These are phyloP conservation scores for Cercospora janseana DNA, from an alignment of 2,329 filamentous ascomycete genomes.

Conservation along the genomic window DNA sequence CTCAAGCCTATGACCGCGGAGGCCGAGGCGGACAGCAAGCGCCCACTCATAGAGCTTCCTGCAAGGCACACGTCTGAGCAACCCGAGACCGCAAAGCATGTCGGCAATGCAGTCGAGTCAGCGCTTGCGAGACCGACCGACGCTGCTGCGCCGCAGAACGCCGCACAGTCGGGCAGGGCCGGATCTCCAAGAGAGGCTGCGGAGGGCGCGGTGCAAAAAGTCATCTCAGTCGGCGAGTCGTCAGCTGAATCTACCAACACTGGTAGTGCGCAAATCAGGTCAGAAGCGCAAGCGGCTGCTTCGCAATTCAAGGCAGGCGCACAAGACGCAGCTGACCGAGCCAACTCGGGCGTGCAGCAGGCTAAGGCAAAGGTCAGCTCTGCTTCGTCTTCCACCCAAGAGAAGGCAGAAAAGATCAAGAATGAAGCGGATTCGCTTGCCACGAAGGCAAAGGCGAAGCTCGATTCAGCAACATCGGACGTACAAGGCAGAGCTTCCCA, in stretches of 20 bases:
- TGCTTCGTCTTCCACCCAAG: too few species aligned
- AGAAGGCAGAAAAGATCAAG: background rate
- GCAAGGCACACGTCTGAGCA: constrained; percentile 30
- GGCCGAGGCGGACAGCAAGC: constrained; percentile 33
- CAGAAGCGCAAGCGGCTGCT: background rate
- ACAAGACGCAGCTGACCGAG: constrained; percentile 23
- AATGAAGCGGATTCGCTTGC: background rate
- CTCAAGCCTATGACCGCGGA: constrained; percentile 35
- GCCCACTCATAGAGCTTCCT: constrained; percentile 36
- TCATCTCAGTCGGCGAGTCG: constrained; percentile 14
- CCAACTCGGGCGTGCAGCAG: too few species aligned
- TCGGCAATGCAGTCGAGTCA: constrained; percentile 13
- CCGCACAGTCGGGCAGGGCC: constrained; percentile 10
- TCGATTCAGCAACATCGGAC: background rate
- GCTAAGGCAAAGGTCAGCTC: too few species aligned
- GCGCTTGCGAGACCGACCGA: constrained; percentile 12
- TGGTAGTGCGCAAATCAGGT: background rate
- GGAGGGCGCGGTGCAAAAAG: constrained; percentile 24
- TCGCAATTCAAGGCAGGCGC: constrained; percentile 17
- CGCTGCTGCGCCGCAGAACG: constrained; percentile 11
- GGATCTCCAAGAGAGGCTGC: constrained; percentile 22
- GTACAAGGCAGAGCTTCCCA: background rate
- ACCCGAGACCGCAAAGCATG: constrained; percentile 8
- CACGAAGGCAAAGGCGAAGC: background rate
- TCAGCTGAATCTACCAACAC: background rate